Conservation (phyloP, 202 grass and related monocot species). For the Cymbopogon flexuosus region DNA sequence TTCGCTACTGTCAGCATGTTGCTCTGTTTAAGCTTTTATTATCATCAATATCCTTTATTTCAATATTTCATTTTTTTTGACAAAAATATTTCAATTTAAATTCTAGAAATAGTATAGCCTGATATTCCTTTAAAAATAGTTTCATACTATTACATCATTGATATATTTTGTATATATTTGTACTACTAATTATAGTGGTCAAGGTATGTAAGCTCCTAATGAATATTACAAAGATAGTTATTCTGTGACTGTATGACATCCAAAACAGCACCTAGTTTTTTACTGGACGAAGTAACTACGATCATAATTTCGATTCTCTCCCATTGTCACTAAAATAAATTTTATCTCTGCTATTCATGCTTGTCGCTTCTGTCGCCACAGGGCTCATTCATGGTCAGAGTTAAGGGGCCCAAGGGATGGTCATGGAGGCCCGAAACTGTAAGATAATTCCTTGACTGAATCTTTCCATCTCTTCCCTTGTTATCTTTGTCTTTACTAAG, state of each 20-base stretch:
- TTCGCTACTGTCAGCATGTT: not conserved
- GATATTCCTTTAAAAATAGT: not conserved
- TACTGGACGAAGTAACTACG: conserved; percentile 3
- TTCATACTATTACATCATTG: not conserved
- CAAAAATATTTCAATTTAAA: not conserved
- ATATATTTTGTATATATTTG: not conserved
- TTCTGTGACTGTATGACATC: not conserved
- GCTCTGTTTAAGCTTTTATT: not conserved
- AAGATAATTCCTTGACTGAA: conserved; percentile 22
- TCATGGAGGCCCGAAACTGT: conserved; percentile 83
- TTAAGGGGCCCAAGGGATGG: conserved; percentile 91
- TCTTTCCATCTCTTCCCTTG: not conserved
- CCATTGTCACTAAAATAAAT: not conserved
- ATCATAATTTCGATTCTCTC: not conserved
- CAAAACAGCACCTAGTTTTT: not conserved
- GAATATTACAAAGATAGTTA: not conserved
- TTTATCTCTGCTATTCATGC: conserved; percentile 4
- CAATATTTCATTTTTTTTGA: too few species aligned
- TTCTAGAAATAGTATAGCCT: not conserved
- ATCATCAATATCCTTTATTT: not conserved
- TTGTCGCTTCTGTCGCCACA: conserved; percentile 29
- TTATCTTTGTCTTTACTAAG: conserved; percentile 2
- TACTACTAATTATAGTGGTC: not conserved
- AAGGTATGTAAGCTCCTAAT: not conserved
- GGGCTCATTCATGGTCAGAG: conserved; percentile 84